phyloP scores from a whole-genome alignment of 2,329 filamentous ascomycete species.

The Lojkania enalia region DNA sequence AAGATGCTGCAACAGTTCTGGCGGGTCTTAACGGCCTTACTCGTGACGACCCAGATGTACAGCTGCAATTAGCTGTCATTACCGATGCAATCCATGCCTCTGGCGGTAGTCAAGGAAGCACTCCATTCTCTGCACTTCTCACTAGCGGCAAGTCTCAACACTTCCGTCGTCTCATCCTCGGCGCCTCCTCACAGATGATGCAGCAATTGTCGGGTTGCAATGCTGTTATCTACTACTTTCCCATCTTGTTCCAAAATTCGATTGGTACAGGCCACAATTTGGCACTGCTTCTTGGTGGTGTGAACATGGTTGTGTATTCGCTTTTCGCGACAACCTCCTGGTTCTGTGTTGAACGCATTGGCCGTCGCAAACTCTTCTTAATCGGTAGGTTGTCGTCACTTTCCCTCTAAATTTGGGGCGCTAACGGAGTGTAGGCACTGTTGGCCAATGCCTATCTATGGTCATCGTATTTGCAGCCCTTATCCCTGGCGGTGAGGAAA shows the following conservation, averaged over 20 bases:
- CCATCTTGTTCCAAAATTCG: conserved; percentile 50
- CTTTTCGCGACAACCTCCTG: conserved; percentile 62
- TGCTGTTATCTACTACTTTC: conserved; percentile 51
- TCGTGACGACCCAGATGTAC: conserved; percentile 59
- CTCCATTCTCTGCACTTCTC: conserved; percentile 57
- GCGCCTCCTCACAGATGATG: conserved; percentile 51
- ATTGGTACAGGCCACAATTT: conserved; percentile 53
- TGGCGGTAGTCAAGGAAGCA: conserved; percentile 46
- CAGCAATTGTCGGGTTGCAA: conserved; percentile 39
- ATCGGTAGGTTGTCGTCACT: too few relatives aligned
- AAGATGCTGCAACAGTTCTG: conserved; percentile 61
- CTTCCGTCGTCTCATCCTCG: conserved; percentile 65
- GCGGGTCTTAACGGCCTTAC: conserved; percentile 54
- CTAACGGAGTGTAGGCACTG: too few relatives aligned
- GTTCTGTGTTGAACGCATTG: conserved; percentile 67
- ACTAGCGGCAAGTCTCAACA: conserved; percentile 67
- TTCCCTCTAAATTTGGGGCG: too few relatives aligned
- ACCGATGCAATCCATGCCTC: conserved; percentile 57
- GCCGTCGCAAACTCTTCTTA: conserved; percentile 48
- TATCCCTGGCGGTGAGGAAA: conserved; percentile 39
- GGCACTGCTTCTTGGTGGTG: conserved; percentile 49
- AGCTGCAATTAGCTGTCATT: conserved; percentile 65
- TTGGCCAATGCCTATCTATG: conserved; percentile 61
- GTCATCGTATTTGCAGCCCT: conserved; percentile 47
- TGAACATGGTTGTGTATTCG: conserved; percentile 60